A percentile compares a stretch with the other conserved stretches of the same genome.
These are phyloP conservation scores for Solanum chilense DNA, from an alignment of 257 asterid genomes.

Conservation along the genomic window DNA sequence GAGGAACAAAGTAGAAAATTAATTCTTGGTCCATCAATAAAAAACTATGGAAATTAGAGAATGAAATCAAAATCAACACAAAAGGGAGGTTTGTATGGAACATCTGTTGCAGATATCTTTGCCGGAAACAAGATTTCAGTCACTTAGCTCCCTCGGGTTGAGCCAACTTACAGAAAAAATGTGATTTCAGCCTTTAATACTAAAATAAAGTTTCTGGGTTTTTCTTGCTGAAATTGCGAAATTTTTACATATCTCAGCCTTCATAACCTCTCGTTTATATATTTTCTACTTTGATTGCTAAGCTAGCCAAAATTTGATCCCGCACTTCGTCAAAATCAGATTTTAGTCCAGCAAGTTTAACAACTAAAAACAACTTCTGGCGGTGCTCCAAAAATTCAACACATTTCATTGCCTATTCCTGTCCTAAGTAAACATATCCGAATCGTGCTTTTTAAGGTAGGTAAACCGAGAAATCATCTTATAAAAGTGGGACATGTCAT, in stretches of 20 bases:
- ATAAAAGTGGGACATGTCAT: background rate
- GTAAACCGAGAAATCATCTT: background rate
- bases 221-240: background rate
- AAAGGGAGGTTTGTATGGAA: background rate
- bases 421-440: background rate
- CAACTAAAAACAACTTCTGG: background rate
- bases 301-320: background rate
- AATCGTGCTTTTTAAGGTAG: background rate
- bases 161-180: background rate
- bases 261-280: background rate
- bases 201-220: background rate
- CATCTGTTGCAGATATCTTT: background rate
- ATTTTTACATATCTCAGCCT: background rate
- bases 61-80: background rate
- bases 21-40: background rate
- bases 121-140: background rate
- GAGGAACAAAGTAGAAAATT: background rate
- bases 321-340: background rate
- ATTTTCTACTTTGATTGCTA: background rate
- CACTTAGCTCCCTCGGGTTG: background rate
- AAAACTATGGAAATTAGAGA: background rate
- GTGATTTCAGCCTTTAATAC: background rate
- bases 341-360: background rate
- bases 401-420: too few relatives aligned
- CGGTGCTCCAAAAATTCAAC: background rate